Base-by-base conservation (phyloP, 805 yeast genomes). In the Isabelozyma rhagii region DNA sequence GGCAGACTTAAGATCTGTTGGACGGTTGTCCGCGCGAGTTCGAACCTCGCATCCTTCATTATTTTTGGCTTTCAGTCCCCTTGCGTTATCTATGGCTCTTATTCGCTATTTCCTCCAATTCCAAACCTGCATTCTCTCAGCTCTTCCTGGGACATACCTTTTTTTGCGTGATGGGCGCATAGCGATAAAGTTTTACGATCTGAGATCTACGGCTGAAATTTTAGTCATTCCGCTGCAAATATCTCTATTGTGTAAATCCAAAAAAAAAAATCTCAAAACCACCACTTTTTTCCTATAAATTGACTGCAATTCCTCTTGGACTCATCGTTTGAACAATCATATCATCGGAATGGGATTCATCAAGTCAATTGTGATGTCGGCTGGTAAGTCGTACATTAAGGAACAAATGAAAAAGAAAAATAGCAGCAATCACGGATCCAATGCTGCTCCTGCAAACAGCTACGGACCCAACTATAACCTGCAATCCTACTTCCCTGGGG, bases 21-120 rank as follows among this genome's bases (percentile, higher is more conserved):
- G 77, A 69, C 73, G 60, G 55, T 53, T 67, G 73, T 70, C 78
- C 77, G 78, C 78, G 78, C 77, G 78, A 71, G 78, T 72, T 73
- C 78, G 78, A 73, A 72, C 74, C 78, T 71, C 78, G 77, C 77
- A 71, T 64, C 77, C 77, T 73, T 72, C 78, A 73, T 52, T 65
- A 67, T 66, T 53, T 62, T 66, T 67, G 60, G 49, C 45, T 3
- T 1, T 21, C 6, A 3, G 1, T 5, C 25, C 25, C 25, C 25
- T 21, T 21, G 6, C 25, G 6, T 15, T 21, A 21, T 21, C 25
- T 21, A 21, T 21, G 25, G 25, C 25, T 21, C 25, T 21, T 3
- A 4, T 21, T 21, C 6, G 25, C 25, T 21, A 2, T 21, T 21
- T 21, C 4, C 6, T 21, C 36, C n/a, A 6, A 8, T 31, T 9